Conservation (phyloP, 176 grass and related monocot genomes). For the Triticum aestivum region IWGSC_CS_RefSeq_v2.1 NC_057811.1:284553223-284553722, state of each 20-base stretch:
- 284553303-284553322: conserved; percentile 68
- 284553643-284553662: no score
- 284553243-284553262: conserved; percentile 91
- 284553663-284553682: no score
- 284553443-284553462: conserved; percentile 24
- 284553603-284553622: background rate
- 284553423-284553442: conserved; percentile 34
- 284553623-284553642: background rate
- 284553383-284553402: conserved; percentile 19
- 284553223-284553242: conserved; percentile 61
- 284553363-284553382: conserved; percentile 52
- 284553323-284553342: conserved; percentile 80
- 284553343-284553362: conserved; percentile 96
- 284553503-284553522: background rate
- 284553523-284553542: background rate
- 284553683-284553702: no score
- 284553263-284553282: conserved; percentile 69
- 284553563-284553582: background rate
- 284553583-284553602: background rate
- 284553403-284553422: conserved; percentile 38
- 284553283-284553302: conserved; percentile 70
- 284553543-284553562: background rate
- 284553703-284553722: no score
- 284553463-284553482: conserved; percentile 37
- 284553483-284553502: conserved; percentile 32